Evolutionary conservation across 768 basidiomycete species (phyloP), one percentile per base, ranked within the genome.

Genomic region (Leccinum broughii): DNA sequence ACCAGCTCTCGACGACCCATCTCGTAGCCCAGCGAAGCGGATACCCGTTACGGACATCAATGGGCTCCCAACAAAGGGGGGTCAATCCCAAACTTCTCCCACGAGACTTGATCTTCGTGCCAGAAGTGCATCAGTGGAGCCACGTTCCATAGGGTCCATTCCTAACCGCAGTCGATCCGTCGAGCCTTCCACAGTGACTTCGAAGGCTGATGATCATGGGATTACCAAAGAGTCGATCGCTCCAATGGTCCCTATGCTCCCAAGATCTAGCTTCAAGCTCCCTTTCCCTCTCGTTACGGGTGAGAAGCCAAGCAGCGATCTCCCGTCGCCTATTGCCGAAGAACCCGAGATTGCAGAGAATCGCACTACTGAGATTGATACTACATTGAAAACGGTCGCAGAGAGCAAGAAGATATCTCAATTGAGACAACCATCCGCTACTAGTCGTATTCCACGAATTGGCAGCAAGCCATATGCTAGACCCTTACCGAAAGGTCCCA

Each of bases 391-490:
- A 32, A 71, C 39, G 55, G 66, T 39, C 48, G 53, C 68, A 20
- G 65, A 73, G 37, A 58, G 68, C n/a, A 64, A 64, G 22, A 61
- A 65, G 5, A 82, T 80, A 57, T 83, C 83, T 17, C 77, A 62
- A 50, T 67, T 87, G 55, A 84, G 80, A 66, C 83, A 85, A 62
- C 71, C 77, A 8, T 66, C 72, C 26, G 48, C 34, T n/a, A 79
- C 77, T 1, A 86, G 87, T 70, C 79, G 79, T 68, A 88, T 88
- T 65, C 87, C 87, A 17, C 79, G 87, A 60, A 83, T 85, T 46
- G 80, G 79, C 37, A 71, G 70, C 26, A 88, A 87, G 56, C 87
- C 86, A 3, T 88, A 88, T 70, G 73, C 80, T 32, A 78, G 83
- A 59, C 77, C 77, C 54, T 55, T 34, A 20, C 32, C 65, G 9